Conservation (phyloP, 2,329 filamentous ascomycete genomes). For the Corniculantispora saksenae region DNA sequence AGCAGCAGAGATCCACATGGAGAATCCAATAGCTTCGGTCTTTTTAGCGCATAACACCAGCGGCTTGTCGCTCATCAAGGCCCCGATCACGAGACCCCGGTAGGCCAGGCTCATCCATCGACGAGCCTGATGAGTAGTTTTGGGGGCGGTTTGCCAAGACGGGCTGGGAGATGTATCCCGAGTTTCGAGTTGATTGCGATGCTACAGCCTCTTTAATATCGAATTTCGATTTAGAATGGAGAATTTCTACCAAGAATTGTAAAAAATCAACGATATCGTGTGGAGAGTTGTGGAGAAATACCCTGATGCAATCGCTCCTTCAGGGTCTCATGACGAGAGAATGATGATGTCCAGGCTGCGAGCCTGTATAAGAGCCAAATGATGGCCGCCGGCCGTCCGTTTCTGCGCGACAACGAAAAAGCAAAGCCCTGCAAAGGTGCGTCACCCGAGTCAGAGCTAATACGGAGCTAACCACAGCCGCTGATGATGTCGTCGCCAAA, state of each 20-base stretch:
- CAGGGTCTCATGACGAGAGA: slow-evolving; percentile 6
- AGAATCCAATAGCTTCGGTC: neutral
- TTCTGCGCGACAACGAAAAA: neutral
- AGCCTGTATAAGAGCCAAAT: neutral
- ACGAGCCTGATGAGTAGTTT: neutral
- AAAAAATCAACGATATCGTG: neutral
- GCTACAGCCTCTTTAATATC: neutral
- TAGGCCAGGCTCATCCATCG: neutral
- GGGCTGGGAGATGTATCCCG: neutral
- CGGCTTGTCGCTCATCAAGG: neutral
- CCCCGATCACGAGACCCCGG: neutral
- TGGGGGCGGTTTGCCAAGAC: neutral
- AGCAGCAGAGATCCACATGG: neutral
- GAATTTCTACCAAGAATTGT: neutral
- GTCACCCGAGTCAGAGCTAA: neutral
- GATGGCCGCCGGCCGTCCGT: neutral
- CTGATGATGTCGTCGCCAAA: neutral
- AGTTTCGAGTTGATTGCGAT: neutral
- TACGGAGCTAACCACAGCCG: neutral
- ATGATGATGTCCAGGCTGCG: neutral
- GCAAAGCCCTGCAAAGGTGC: neutral
- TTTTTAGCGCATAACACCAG: neutral
- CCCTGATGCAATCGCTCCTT: neutral
- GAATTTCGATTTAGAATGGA: neutral
- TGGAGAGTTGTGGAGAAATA: neutral